Conservation (phyloP, 2,329 filamentous ascomycete species). For the Stemphylium lycopersici region DNA sequence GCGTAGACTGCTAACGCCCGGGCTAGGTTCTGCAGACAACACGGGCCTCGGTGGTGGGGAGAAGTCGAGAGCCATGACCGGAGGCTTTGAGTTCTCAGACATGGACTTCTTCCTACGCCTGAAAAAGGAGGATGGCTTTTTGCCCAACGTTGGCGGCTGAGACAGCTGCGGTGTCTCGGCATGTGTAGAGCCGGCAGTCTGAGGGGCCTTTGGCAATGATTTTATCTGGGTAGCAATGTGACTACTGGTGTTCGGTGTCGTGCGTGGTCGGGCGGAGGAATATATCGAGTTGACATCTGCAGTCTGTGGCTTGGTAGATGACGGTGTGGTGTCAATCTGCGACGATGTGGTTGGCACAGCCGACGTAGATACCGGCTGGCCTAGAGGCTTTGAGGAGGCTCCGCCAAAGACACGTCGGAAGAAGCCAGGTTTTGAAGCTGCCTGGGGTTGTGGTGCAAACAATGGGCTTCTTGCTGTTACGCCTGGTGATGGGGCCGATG, state of each 20-base stretch:
- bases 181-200: constrained; percentile 31
- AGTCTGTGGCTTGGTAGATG: constrained; percentile 26
- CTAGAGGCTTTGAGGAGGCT: constrained; percentile 63
- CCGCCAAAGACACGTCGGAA: constrained; percentile 87
- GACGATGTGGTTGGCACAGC: constrained; percentile 18
- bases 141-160: constrained; percentile 63
- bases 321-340: constrained; percentile 24
- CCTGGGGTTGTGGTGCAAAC: constrained; percentile 49
- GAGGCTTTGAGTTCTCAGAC: constrained; percentile 69
- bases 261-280: constrained; percentile 44
- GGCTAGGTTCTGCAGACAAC: constrained; percentile 48
- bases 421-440: constrained; percentile 77
- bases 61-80: constrained; percentile 58
- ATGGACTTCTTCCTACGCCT: constrained; percentile 90
- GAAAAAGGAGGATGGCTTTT: constrained; percentile 95
- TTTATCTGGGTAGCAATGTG: constrained; percentile 59
- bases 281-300: constrained; percentile 40
- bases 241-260: constrained; percentile 49
- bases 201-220: constrained; percentile 38
- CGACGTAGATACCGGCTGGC: constrained; percentile 36
- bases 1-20: constrained; percentile 76
- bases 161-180: constrained; percentile 33
- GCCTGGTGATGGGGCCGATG: constrained; percentile 60
- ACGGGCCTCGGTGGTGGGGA: constrained; percentile 37
- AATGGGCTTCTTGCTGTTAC: constrained; percentile 59